Percentiles rank a stretch among this genome's conserved stretches.
Conservation (phyloP, 108 stramenopile species). For the Cyclostephanos invisitatus region DNA sequence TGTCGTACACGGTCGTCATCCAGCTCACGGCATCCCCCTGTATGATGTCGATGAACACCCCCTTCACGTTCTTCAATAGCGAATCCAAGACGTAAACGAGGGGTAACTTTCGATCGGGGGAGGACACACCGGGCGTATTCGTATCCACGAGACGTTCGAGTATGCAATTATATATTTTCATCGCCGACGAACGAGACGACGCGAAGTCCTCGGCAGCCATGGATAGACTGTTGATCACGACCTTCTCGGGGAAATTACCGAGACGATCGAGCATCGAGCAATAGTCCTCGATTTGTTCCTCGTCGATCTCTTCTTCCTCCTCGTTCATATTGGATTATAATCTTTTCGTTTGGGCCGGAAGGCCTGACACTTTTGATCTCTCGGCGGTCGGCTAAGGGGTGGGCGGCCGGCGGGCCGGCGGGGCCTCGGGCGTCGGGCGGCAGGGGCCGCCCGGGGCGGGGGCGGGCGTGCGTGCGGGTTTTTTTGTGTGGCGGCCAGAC, state of each 20-base stretch:
- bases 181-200: slow-evolving; percentile 51
- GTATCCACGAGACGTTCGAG: slow-evolving; percentile 57
- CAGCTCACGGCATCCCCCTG: slow-evolving; percentile 69
- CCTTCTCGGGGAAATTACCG: slow-evolving; percentile 79
- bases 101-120: slow-evolving; percentile 63
- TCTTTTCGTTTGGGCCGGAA: no score
- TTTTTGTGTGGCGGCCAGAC: no score
- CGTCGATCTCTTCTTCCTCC: slow-evolving; percentile 64
- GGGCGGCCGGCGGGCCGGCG: no score
- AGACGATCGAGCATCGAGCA: slow-evolving; percentile 70
- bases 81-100: slow-evolving; percentile 82
- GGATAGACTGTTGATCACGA: slow-evolving; percentile 77
- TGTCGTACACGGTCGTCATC: slow-evolving; percentile 68
- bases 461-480: no score
- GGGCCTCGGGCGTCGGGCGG: no score
- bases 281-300: slow-evolving; percentile 80
- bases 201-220: slow-evolving; percentile 85
- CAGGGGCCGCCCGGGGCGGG: no score
- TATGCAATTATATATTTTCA: slow-evolving; percentile 67
- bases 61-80: slow-evolving; percentile 81
- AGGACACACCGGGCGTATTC: slow-evolving; percentile 12
- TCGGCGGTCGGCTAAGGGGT: no score
- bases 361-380: no score
- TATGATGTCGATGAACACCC: slow-evolving; percentile 68
- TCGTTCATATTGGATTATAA: slow-evolving; percentile 29